Evolutionary conservation across 495 filamentous ascomycete species (phyloP).

Genomic region (Xylaria venustula): DNA sequence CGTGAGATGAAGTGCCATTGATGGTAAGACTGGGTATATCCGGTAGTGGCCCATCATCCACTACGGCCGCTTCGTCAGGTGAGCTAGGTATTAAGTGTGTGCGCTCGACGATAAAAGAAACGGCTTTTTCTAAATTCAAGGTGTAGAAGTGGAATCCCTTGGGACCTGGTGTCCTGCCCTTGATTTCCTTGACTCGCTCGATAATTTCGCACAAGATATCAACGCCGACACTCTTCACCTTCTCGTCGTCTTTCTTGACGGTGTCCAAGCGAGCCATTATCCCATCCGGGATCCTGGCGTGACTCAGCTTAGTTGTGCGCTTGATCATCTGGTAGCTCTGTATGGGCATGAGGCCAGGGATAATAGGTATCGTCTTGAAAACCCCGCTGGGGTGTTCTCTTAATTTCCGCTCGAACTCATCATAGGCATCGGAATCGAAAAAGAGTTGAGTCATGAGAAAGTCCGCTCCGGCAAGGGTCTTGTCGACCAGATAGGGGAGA

Average conservation of each 20-base stretch:
- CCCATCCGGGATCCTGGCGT: slow-evolving; percentile 72
- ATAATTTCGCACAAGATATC: slow-evolving; percentile 72
- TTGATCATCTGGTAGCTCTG: slow-evolving; percentile 96
- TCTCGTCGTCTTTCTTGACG: slow-evolving; percentile 86
- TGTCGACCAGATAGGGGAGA: slow-evolving; percentile 87
- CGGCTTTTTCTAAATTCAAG: slow-evolving; percentile 92
- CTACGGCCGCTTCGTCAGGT: slow-evolving; percentile 45
- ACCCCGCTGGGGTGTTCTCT: slow-evolving; percentile 79
- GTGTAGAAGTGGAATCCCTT: slow-evolving; percentile 97
- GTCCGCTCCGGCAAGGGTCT: slow-evolving; percentile 87
- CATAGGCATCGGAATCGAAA: slow-evolving; percentile 82
- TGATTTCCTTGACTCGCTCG: slow-evolving; percentile 63
- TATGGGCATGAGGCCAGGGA: slow-evolving; percentile 95
- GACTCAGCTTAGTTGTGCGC: slow-evolving; percentile 91
- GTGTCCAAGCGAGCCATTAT: slow-evolving; percentile 72
- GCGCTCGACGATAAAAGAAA: slow-evolving; percentile 86
- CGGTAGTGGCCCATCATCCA: slow-evolving; percentile 46
- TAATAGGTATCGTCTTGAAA: slow-evolving; percentile 86
- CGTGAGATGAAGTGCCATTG: slow-evolving; percentile 32
- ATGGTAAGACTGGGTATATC: slow-evolving; percentile 36
- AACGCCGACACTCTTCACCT: slow-evolving; percentile 74
- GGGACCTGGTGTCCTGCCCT: slow-evolving; percentile 50
- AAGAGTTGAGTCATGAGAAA: slow-evolving; percentile 99
- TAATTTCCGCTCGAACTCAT: slow-evolving; percentile 72
- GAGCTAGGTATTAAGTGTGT: slow-evolving; percentile 73